These are phyloP conservation scores for Talaromyces sp. DNA, from an alignment of 2,329 filamentous ascomycete species.

Conservation along the genomic window DNA sequence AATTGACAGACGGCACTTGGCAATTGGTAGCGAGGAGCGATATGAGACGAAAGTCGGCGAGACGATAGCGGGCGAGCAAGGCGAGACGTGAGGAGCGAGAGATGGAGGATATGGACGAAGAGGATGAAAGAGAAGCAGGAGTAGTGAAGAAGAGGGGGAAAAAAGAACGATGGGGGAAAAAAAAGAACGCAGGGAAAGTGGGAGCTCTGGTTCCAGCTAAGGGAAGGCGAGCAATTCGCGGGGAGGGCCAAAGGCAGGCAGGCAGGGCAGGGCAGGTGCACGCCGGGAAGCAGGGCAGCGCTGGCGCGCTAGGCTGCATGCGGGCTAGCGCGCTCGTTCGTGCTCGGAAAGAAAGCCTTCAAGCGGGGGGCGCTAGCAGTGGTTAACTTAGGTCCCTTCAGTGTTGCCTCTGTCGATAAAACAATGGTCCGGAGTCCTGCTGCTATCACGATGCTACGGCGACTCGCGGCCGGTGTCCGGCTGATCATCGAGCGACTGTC, in stretches of 20 bases:
- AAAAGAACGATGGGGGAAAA: constrained; percentile 17
- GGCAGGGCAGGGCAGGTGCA: background rate
- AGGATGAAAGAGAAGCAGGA: background rate
- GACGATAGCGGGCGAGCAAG: constrained; percentile 3
- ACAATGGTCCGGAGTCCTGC: background rate
- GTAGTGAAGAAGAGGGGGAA: constrained; percentile 13
- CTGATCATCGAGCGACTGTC: background rate
- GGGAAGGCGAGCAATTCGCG: constrained; percentile 7
- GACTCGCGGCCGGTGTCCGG: background rate
- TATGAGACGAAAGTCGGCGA: background rate
- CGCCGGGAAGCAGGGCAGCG: background rate
- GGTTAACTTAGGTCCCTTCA: too few relatives aligned
- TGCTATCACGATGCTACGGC: background rate
- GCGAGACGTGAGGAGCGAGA: constrained; percentile 8
- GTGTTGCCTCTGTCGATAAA: background rate
- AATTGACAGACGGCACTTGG: background rate
- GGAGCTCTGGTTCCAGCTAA: background rate
- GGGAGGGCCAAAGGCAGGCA: background rate
- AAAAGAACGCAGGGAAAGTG: background rate
- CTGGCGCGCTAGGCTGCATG: background rate
- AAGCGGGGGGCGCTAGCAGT: background rate
- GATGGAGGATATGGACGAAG: constrained; percentile 6
- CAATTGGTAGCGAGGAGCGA: background rate
- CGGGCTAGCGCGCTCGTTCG: background rate
- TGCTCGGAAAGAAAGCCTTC: background rate